Conservation (phyloP, 179 eudicot species). For the Beta macrorhiza region DNA sequence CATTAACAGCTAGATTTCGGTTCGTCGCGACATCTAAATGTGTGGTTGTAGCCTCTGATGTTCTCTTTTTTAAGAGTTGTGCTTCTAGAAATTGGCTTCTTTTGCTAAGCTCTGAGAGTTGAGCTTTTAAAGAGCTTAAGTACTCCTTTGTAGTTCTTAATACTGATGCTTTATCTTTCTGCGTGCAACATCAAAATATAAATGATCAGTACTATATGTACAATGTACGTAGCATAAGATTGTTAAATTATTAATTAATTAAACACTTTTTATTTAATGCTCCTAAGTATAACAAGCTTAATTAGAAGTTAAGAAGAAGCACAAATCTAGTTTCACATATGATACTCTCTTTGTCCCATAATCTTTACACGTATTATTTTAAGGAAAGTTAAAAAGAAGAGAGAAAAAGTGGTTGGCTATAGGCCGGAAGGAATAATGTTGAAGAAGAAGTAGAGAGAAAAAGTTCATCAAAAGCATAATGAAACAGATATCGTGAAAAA, state of each 20-base stretch:
- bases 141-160: slow-evolving; percentile 59
- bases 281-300: not conserved
- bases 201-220: not conserved
- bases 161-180: slow-evolving; percentile 90
- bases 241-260: not conserved
- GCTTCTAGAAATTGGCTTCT: slow-evolving; percentile 56
- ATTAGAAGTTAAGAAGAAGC: not conserved
- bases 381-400: no score
- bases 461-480: no score
- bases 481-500: no score
- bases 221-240: not conserved
- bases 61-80: slow-evolving; percentile 22
- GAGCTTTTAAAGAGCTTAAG: slow-evolving; percentile 51
- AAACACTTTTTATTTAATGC: not conserved
- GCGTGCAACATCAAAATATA: not conserved
- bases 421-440: no score
- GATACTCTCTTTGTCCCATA: no score
- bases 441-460: no score
- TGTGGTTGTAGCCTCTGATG: not conserved
- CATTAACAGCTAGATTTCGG: slow-evolving; percentile 31
- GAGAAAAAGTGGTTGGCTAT: no score
- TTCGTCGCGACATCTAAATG: slow-evolving; percentile 4
- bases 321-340: no score
- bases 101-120: slow-evolving; percentile 49
- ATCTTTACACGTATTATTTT: no score